A percentile compares a stretch with the other conserved stretches of the same genome.
phyloP scores from a whole-genome alignment of 2,329 filamentous ascomycete species.

The Botryotinia calthae region DNA sequence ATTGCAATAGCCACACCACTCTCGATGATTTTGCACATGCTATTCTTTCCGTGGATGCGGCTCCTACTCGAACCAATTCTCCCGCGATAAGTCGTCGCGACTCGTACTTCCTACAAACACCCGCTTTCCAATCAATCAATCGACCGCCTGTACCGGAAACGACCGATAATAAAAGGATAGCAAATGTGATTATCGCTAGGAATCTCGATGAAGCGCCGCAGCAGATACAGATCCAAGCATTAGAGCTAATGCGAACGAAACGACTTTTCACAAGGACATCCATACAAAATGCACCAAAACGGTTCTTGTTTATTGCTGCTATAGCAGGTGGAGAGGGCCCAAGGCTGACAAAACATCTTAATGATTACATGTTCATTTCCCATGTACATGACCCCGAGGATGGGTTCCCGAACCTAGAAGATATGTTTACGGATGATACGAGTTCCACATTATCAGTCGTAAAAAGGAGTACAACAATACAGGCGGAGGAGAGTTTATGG shows the following conservation, averaged over 20 bases:
- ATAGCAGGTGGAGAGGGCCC: slow-evolving; percentile 52
- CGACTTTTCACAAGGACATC: slow-evolving; percentile 74
- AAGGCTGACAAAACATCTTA: slow-evolving; percentile 58
- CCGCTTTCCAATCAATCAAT: slow-evolving; percentile 33
- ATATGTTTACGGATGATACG: slow-evolving; percentile 43
- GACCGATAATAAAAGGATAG: slow-evolving; percentile 56
- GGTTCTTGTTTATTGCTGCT: slow-evolving; percentile 79
- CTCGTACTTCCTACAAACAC: slow-evolving; percentile 37
- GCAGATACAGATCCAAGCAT: slow-evolving; percentile 76
- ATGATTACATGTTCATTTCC: slow-evolving; percentile 83
- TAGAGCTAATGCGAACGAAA: slow-evolving; percentile 74
- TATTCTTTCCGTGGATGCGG: slow-evolving; percentile 45
- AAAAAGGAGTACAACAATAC: slow-evolving; percentile 32
- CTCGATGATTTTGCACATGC: slow-evolving; percentile 77
- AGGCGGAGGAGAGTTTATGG: slow-evolving; percentile 23
- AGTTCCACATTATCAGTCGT: slow-evolving; percentile 39
- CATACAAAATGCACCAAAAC: slow-evolving; percentile 70
- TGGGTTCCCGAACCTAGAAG: slow-evolving; percentile 73
- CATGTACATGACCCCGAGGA: slow-evolving; percentile 75
- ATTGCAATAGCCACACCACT: slow-evolving; percentile 70
- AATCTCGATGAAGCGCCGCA: slow-evolving; percentile 73
- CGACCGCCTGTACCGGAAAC: slow-evolving; percentile 39
- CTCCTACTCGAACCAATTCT: slow-evolving; percentile 30
- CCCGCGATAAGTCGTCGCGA: slow-evolving; percentile 35
- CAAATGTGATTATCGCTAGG: slow-evolving; percentile 79